A percentile compares a stretch with the other conserved stretches of the same genome.
Evolutionary conservation across 2,329 filamentous ascomycete species (phyloP).

Genomic region (Phyllosticta citribraziliensis): DNA sequence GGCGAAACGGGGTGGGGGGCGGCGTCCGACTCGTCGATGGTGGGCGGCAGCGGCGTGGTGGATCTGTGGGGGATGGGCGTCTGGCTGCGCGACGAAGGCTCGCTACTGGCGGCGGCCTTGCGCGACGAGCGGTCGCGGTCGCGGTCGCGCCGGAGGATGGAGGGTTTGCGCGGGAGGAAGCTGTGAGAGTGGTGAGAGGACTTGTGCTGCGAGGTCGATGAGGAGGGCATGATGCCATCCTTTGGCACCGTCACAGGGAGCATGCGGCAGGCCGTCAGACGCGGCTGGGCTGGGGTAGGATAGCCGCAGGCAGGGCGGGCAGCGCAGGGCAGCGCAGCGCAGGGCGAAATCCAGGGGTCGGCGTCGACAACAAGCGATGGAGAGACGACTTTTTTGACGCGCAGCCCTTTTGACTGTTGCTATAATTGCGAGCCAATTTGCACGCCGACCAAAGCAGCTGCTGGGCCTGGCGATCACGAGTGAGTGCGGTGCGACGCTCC

Average conservation of each 20-base stretch:
- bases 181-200: conserved; percentile 1
- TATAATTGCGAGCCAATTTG: not conserved
- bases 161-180: conserved; percentile 10
- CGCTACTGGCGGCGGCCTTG: conserved; percentile 2
- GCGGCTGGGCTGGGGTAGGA: not conserved
- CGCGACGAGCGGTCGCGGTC: conserved; percentile 1
- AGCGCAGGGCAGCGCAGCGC: not conserved
- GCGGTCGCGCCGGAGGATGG: conserved; percentile 7
- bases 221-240: conserved; percentile 8
- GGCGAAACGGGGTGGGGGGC: conserved; percentile 12
- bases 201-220: conserved; percentile 1
- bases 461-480: not conserved
- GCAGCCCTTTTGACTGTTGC: not conserved
- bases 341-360: not conserved
- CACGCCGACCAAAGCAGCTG: not conserved
- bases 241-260: not conserved
- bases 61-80: conserved; percentile 5
- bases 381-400: not conserved
- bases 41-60: conserved; percentile 9
- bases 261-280: conserved; percentile 6
- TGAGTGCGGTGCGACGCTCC: not conserved
- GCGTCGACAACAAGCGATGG: not conserved
- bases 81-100: conserved; percentile 3
- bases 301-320: no score
- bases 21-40: conserved; percentile 9